These are phyloP conservation scores for Boechera stricta DNA, from an alignment of 345 rosid genomes.

Conservation along the genomic window DNA sequence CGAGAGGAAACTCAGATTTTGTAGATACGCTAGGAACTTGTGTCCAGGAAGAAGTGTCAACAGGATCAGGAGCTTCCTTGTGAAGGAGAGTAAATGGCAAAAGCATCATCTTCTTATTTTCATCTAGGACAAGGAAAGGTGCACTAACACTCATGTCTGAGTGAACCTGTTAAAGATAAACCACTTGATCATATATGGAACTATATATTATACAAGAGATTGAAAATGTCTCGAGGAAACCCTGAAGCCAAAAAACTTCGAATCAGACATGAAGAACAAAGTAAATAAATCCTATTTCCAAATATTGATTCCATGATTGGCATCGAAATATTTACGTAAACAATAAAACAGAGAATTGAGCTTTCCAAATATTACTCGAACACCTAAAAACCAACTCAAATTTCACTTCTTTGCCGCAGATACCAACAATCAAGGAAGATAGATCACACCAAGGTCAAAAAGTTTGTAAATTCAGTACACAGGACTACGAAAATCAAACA, in stretches of 20 bases:
- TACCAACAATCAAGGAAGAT: neutral
- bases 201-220: neutral
- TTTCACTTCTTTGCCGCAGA: neutral
- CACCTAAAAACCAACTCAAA: slow-evolving; percentile 6
- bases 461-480: slow-evolving; percentile 7
- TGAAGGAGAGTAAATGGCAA: slow-evolving; percentile 51
- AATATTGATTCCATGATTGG: neutral
- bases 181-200: slow-evolving; percentile 14
- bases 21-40: slow-evolving; percentile 47
- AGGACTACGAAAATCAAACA: neutral
- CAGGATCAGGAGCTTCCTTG: slow-evolving; percentile 51
- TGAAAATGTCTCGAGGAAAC: neutral
- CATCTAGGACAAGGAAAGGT: slow-evolving; percentile 68
- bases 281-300: neutral
- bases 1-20: slow-evolving; percentile 50
- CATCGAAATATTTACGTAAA: neutral
- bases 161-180: slow-evolving; percentile 49
- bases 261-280: neutral
- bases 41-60: slow-evolving; percentile 40
- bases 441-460: neutral
- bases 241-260: neutral
- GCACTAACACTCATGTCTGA: slow-evolving; percentile 46
- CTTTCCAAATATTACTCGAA: neutral
- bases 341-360: slow-evolving; percentile 13
- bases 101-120: slow-evolving; percentile 56